Base-by-base conservation (phyloP, 1,284 basidiomycete species). In the Boletus smithii region DNA sequence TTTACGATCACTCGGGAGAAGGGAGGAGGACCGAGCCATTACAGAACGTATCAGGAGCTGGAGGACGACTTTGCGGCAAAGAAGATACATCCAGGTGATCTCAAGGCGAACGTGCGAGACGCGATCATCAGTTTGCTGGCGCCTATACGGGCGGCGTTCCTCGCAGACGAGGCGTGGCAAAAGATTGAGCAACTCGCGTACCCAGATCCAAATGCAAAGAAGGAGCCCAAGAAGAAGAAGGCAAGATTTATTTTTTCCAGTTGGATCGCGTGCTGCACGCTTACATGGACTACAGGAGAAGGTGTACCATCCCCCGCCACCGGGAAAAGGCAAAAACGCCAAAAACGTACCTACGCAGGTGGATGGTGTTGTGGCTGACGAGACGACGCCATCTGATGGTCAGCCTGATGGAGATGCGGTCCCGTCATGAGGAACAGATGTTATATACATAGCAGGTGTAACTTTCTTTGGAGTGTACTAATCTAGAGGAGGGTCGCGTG, bases 51-150 rank as follows among this genome's bases (percentile, higher is more conserved):
- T 67, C 73, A 77, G 14, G 77, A 78, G 26, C 66, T 99, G 53
- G 77, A 90, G 66, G 71, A 75, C n/a, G 89, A 88, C 49, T 99
- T 94, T 65, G 80, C 72, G 24, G 77, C 74, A 48, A 88, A 85
- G 69, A 79, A 80, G 51, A 60, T 99, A 5, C 93, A 97, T 67
- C 97, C 95, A 1, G 85, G 84, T 24, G 97, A 98, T 67, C 71
- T 99, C 58, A 99, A 99, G 74, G 70, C 70, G 8, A 81, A 83
- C 1, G 91, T 97, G 7, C 76, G 81, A n/a, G 81, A 83, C 24
- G 87, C 85, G 5, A 85, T 99, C 59, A 77, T 80, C 57, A 72
- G 72, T n/a, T 70, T 99, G 24, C 71, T 99, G 31, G 82, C 80
- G 24, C 95, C 95, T 0, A 86, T 99, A 42, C 80, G 88, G 55